A percentile compares a stretch with the other conserved stretches of the same genome.
phyloP scores from a whole-genome alignment of 202 grass and related monocot species.

The Panicum hallii region DNA sequence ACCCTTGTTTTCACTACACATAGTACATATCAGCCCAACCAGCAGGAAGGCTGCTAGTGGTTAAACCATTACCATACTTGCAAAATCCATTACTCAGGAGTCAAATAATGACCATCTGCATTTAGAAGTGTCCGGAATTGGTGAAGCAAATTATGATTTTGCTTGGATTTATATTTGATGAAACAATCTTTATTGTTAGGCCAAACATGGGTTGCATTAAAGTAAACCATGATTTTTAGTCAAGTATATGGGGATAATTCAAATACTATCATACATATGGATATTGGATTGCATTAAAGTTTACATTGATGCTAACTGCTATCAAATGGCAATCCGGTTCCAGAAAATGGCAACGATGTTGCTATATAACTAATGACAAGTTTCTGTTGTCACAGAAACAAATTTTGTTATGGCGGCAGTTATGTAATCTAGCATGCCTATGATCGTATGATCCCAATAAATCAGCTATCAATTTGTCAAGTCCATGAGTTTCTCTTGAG shows the following conservation, averaged over 20 bases:
- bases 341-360: not conserved
- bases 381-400: not conserved
- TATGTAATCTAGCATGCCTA: not conserved
- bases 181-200: not conserved
- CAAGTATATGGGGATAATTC: not conserved
- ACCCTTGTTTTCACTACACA: not conserved
- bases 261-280: not conserved
- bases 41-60: not conserved
- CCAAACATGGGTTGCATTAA: not conserved
- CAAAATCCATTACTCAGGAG: not conserved
- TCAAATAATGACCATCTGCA: not conserved
- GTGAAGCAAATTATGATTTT: not conserved
- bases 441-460: not conserved
- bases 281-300: not conserved
- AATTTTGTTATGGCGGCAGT: not conserved
- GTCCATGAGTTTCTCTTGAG: constrained; percentile 4
- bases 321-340: constrained; percentile 1
- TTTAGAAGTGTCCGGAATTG: not conserved
- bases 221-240: constrained; percentile 1
- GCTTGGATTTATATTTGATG: not conserved
- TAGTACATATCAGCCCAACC: not conserved
- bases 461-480: not conserved
- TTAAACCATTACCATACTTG: not conserved
- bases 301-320: not conserved
- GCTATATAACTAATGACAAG: not conserved